Conservation (phyloP, 2,329 filamentous ascomycete genomes). For the Hortaea werneckii region DNA sequence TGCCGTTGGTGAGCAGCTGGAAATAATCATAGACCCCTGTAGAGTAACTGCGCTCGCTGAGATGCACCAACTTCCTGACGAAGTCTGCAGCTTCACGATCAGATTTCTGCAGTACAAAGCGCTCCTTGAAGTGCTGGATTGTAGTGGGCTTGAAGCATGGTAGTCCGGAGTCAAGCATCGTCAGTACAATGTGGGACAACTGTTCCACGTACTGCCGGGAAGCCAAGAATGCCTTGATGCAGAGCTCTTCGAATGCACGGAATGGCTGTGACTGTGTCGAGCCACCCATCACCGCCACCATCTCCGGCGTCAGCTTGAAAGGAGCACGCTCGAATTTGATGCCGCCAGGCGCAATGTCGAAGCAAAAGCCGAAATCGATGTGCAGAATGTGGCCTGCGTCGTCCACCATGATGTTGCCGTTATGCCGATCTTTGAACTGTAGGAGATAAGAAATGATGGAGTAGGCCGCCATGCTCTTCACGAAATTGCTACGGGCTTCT, state of each 20-base stretch:
- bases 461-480: slow-evolving; percentile 99
- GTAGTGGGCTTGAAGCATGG: slow-evolving; percentile 98
- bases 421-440: slow-evolving; percentile 98
- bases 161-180: slow-evolving; percentile 93
- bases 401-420: slow-evolving; percentile 99
- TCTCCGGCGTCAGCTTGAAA: slow-evolving; percentile 95
- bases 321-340: slow-evolving; percentile 96
- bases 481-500: slow-evolving; percentile 89
- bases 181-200: slow-evolving; percentile 74
- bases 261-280: slow-evolving; percentile 72
- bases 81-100: slow-evolving; percentile 92
- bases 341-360: slow-evolving; percentile 94
- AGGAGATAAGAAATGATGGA: slow-evolving; percentile 92
- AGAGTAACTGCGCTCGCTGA: slow-evolving; percentile 80
- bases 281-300: slow-evolving; percentile 98
- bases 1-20: slow-evolving; percentile 92
- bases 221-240: slow-evolving; percentile 89
- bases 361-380: slow-evolving; percentile 99
- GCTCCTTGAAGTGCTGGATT: slow-evolving; percentile 80
- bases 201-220: slow-evolving; percentile 79
- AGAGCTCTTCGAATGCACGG: slow-evolving; percentile 92
- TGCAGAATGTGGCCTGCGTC: slow-evolving; percentile 94
- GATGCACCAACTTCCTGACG: slow-evolving; percentile 79
- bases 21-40: slow-evolving; percentile 97
- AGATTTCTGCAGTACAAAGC: slow-evolving; percentile 84